Evolutionary conservation across 345 rosid species (phyloP), one percentile per base, ranked within the genome.

Genomic region (Physaria fendleri): DNA sequence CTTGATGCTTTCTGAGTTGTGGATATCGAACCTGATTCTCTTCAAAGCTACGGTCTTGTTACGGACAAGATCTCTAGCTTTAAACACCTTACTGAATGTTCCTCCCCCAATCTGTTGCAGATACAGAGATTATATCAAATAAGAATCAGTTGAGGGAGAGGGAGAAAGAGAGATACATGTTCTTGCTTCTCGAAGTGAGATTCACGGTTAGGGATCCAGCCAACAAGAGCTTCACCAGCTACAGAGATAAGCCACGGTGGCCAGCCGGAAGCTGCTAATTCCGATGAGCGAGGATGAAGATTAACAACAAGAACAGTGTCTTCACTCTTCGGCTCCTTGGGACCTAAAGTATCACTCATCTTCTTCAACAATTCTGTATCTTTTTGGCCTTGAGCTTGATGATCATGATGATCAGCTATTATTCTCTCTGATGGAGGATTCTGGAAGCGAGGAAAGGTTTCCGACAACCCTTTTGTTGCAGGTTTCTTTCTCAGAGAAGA

Each of bases 101-200:
- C 95, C 98, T 77, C 85, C 85, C 8, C 98, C 98, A 76, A 92
- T 88, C 98, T 88, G 90, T 81, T 78, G 14, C 37, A 58, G 29
- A 49, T 12, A 50, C 46, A 67, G 17, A 37, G 12, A 27, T 5
- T 32, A 41, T 6, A 33, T 59, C 12, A 52, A 25, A 42, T 9
- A 27, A 35, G 41, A 59, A 51, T 33, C 25, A 41, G 51, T 7
- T 2, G 30, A 28, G 4, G 11, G 34, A 30, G n/a, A 32, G 4
- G 11, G 35, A 67, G 14, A 28, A 3, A 46, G 60, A 64, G 34
- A 50, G 43, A 46, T 30, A 91, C 98, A 72, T 84, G 85, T 55
- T 88, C 84, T 59, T 84, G 72, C 82, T 80, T 92, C 79, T 88
- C 83, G 57, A 88, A 88, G 22, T 83, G 71, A 51, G 70, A 77